These are phyloP conservation scores for Sinapis alba DNA, from an alignment of 441 rosid species.

Conservation along the genomic window DNA sequence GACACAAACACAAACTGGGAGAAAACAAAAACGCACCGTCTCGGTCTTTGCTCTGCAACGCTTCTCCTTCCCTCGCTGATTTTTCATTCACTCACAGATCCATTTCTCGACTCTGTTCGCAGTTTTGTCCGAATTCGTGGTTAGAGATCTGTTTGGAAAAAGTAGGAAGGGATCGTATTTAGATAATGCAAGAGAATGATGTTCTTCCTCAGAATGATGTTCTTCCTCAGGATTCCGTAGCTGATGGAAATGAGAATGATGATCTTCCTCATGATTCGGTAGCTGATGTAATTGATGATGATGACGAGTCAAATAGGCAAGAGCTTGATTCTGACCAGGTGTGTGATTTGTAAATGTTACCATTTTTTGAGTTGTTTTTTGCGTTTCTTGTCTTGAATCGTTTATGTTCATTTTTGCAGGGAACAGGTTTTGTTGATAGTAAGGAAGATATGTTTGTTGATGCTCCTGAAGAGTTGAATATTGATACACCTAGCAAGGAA, in stretches of 20 bases:
- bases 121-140: constrained; percentile 5
- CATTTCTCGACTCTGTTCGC: not conserved
- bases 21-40: constrained; percentile 38
- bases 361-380: not conserved
- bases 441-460: constrained; percentile 93
- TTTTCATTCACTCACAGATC: constrained; percentile 19
- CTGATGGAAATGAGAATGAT: constrained; percentile 38
- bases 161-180: constrained; percentile 36
- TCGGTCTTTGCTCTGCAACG: constrained; percentile 36
- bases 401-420: constrained; percentile 6
- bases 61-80: constrained; percentile 8
- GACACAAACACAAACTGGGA: not conserved
- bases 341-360: constrained; percentile 11
- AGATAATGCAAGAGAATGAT: constrained; percentile 54
- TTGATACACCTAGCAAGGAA: constrained; percentile 42
- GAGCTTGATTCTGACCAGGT: constrained; percentile 50
- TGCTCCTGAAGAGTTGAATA: constrained; percentile 77
- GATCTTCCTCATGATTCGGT: constrained; percentile 35
- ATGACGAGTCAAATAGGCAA: constrained; percentile 35
- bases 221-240: constrained; percentile 28
- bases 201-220: too few species aligned
- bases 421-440: constrained; percentile 46
- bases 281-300: constrained; percentile 21
- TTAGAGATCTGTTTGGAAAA: constrained; percentile 41
- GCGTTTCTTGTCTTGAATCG: not conserved